These are phyloP conservation scores for Ballota nigra DNA, from an alignment of 257 asterid species.

Conservation along the genomic window DNA sequence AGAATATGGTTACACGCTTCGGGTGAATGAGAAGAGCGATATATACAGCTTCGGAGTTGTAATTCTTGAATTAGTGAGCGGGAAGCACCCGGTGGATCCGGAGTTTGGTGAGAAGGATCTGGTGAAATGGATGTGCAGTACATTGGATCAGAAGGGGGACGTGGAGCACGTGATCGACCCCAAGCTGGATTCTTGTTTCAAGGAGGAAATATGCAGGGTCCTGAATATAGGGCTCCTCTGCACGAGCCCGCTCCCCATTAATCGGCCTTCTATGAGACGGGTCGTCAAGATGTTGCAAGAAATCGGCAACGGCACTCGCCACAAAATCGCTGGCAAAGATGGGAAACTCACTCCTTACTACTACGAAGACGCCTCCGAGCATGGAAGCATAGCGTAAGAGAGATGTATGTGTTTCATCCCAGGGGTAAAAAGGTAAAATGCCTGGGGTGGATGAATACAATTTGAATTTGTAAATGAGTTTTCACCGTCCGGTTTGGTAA, in stretches of 20 bases:
- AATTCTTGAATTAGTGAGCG: constrained; percentile 69
- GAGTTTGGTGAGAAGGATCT: constrained; percentile 91
- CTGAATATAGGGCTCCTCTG: constrained; percentile 85
- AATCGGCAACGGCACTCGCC: constrained; percentile 40
- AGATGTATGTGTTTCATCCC: background rate
- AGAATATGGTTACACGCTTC: constrained; percentile 89
- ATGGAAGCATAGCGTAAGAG: constrained; percentile 54
- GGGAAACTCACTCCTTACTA: constrained; percentile 86
- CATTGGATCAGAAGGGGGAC: constrained; percentile 73
- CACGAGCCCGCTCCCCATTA: constrained; percentile 90
- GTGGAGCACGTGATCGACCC: constrained; percentile 74
- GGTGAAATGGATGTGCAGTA: constrained; percentile 90
- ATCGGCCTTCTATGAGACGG: constrained; percentile 94
- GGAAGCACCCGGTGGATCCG: constrained; percentile 80
- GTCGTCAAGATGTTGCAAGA: constrained; percentile 89
- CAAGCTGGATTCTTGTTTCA: constrained; percentile 76
- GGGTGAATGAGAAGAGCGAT: constrained; percentile 96
- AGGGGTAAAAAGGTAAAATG: background rate
- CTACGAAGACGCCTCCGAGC: constrained; percentile 75
- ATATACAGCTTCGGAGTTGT: constrained; percentile 91
- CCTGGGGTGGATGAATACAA: background rate
- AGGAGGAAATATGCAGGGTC: constrained; percentile 77
- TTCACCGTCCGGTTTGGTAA: too few relatives aligned
- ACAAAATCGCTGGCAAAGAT: constrained; percentile 45
- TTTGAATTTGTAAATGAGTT: constrained; percentile 47